Percentiles rank a stretch among this genome's conserved stretches.
Conservation (phyloP, 1,139 yeast species). For the Debaryomyces subglobosus region DNA sequence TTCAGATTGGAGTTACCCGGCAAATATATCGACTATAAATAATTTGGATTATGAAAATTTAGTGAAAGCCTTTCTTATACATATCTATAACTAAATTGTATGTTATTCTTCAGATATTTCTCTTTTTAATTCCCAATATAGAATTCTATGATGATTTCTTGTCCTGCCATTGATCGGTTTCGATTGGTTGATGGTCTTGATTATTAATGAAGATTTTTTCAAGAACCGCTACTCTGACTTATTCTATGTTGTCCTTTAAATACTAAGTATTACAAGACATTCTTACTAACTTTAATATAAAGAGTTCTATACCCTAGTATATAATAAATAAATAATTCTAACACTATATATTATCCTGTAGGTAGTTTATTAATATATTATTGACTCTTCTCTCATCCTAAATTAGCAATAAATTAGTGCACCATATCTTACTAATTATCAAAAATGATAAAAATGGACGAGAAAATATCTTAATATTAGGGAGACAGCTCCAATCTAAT, state of each 20-base stretch:
- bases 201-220: constrained; percentile 11
- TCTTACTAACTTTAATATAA: background rate
- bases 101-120: background rate
- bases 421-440: background rate
- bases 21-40: background rate
- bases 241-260: constrained; percentile 2
- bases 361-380: background rate
- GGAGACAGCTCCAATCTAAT: background rate
- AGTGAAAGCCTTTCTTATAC: background rate
- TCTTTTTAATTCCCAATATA: background rate
- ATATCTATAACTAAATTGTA: background rate
- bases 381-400: background rate
- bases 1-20: background rate
- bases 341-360: background rate
- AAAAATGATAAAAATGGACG: background rate
- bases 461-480: background rate
- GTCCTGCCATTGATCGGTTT: constrained; percentile 14
- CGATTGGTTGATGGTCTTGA: constrained; percentile 16
- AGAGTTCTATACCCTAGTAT: background rate
- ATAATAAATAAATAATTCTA: background rate
- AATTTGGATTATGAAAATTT: background rate
- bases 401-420: background rate
- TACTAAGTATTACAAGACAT: background rate
- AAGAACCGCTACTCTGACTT: constrained; percentile 27
- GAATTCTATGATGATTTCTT: constrained; percentile 20